Conservation (phyloP, 169 alveolate genomes). For the Miamiensis avidus region DNA sequence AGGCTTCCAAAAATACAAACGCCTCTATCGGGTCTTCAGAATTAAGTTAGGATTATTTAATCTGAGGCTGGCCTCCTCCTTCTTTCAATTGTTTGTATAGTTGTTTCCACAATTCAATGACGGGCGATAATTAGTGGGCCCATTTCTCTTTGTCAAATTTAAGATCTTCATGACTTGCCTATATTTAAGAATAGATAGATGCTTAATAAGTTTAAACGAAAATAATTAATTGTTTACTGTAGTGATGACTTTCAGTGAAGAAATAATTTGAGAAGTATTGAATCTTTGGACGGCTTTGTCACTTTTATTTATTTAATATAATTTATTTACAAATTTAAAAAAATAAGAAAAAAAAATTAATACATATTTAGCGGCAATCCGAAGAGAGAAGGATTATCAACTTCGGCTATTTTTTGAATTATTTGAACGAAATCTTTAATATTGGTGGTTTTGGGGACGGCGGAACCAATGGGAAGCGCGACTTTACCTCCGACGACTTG, state of each 20-base stretch:
- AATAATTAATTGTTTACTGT: neutral
- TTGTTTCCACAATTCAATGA: conserved; percentile 77
- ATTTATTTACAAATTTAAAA: no score
- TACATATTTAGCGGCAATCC: conserved; percentile 89
- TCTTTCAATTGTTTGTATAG: conserved; percentile 56
- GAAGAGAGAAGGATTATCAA: conserved; percentile 86
- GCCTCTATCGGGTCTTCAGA: conserved; percentile 56
- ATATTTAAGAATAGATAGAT: neutral
- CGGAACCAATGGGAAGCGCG: conserved; percentile 62
- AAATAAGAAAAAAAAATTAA: no score
- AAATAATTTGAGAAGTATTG: conserved; percentile 61
- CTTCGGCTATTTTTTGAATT: conserved; percentile 80
- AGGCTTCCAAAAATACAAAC: conserved; percentile 59
- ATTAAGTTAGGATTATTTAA: conserved; percentile 51
- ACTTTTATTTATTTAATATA: neutral
- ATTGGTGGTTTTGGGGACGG: conserved; percentile 69
- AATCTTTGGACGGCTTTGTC: conserved; percentile 89
- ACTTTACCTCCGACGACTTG: conserved; percentile 41
- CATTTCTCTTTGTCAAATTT: conserved; percentile 77
- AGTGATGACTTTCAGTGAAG: conserved; percentile 50
- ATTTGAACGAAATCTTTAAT: conserved; percentile 69
- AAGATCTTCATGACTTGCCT: conserved; percentile 63
- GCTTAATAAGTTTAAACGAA: no score
- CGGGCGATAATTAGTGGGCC: conserved; percentile 78
- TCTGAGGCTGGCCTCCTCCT: conserved; percentile 51